A percentile compares a stretch with the other conserved stretches of the same genome.
phyloP scores from a whole-genome alignment of 805 yeast genomes.

The Candida fluviatilis region DNA sequence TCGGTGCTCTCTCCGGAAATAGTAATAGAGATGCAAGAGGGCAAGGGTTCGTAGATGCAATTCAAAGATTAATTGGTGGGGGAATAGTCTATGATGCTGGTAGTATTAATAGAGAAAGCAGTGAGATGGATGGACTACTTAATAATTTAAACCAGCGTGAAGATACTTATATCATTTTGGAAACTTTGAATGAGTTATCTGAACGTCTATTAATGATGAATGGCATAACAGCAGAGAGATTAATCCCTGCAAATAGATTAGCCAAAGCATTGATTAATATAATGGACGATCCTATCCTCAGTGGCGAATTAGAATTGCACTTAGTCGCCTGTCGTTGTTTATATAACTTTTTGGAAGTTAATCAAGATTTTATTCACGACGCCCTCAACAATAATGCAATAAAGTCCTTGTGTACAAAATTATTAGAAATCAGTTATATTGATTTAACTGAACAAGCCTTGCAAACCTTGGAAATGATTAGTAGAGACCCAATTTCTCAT shows the following conservation, averaged over 20 bases:
- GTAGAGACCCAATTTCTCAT: constrained; percentile 49
- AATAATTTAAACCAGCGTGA: constrained; percentile 40
- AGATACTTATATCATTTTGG: constrained; percentile 59
- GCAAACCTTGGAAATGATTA: constrained; percentile 66
- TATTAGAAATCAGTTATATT: constrained; percentile 74
- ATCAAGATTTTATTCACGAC: constrained; percentile 56
- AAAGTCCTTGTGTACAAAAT: constrained; percentile 58
- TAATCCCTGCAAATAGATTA: constrained; percentile 56
- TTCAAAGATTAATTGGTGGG: constrained; percentile 32
- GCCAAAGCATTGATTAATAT: constrained; percentile 53
- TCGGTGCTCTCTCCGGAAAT: constrained; percentile 16
- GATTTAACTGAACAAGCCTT: constrained; percentile 91
- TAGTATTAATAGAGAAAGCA: constrained; percentile 14
- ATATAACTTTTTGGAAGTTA: constrained; percentile 73
- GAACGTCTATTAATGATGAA: constrained; percentile 68
- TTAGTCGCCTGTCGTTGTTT: constrained; percentile 80
- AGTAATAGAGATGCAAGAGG: constrained; percentile 16
- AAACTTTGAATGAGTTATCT: constrained; percentile 60
- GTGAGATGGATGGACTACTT: constrained; percentile 33
- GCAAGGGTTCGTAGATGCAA: constrained; percentile 27
- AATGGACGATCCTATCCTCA: constrained; percentile 52
- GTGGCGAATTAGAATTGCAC: constrained; percentile 73
- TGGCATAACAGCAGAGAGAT: constrained; percentile 55
- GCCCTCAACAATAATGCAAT: constrained; percentile 66
- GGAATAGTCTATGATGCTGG: constrained; percentile 16